A percentile compares a stretch with the other conserved stretches of the same genome.
Evolutionary conservation across 208 protist species (phyloP).

Genomic region (Leishmania turanica): DNA sequence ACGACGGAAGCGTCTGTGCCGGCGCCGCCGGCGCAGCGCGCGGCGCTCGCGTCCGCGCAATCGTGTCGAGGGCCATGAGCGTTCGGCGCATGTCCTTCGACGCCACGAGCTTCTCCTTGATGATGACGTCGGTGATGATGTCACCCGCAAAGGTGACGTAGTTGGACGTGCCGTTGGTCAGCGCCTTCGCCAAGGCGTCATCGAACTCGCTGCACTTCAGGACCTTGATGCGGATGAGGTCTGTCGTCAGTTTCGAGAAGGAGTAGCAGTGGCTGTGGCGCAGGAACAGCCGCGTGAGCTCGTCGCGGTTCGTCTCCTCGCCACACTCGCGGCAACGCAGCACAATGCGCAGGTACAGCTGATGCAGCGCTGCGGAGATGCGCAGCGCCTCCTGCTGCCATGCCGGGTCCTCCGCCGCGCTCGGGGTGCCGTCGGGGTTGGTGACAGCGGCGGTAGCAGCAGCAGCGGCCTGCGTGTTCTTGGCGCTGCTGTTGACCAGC

Average conservation of each 20-base stretch:
- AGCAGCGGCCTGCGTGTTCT: conserved; percentile 24
- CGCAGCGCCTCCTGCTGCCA: conserved; percentile 42
- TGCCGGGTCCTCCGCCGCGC: conserved; percentile 22
- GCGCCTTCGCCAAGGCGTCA: conserved; percentile 76
- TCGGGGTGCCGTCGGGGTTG: conserved; percentile 23
- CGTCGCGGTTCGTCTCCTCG: conserved; percentile 65
- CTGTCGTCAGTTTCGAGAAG: conserved; percentile 62
- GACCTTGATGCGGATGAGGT: conserved; percentile 89
- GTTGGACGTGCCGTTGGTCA: conserved; percentile 33
- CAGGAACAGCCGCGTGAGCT: conserved; percentile 82
- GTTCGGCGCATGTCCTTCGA: conserved; percentile 68
- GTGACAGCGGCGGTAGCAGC: conserved; percentile 15
- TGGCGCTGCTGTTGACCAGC: conserved; percentile 35
- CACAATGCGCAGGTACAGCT: conserved; percentile 82
- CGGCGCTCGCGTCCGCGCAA: conserved; percentile 47
- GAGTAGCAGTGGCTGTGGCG: conserved; percentile 62
- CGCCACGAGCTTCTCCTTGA: conserved; percentile 77
- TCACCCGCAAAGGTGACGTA: conserved; percentile 79
- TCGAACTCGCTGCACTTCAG: conserved; percentile 90
- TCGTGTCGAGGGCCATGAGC: conserved; percentile 72
- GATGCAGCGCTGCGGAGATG: conserved; percentile 65
- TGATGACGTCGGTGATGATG: conserved; percentile 73
- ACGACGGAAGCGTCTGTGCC: conserved; percentile 35
- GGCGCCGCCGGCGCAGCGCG: conserved; percentile 21
- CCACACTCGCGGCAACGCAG: conserved; percentile 72